Evolutionary conservation across 148 eudicot genomes (phyloP), one percentile per base, ranked within the genome.

Genomic region (Heliosperma pusillum): DNA sequence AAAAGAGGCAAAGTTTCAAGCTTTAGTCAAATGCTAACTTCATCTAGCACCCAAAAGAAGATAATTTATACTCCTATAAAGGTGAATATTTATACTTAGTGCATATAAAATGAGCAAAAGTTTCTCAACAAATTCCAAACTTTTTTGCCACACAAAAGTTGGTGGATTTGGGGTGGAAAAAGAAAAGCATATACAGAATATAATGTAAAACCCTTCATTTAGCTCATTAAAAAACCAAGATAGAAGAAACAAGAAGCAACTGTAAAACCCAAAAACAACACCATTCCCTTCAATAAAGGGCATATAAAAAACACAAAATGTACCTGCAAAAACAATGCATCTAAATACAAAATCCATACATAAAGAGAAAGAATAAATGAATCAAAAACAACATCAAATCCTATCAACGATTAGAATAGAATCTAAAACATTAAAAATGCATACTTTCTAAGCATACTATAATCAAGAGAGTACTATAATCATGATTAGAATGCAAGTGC

Each of bases 171-270:
- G 7, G 33, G 22, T 10, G 56, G 16, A 69, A 22, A 44, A 69
- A 45, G 71, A 11, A 69, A 69, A 47, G 71, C 55, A 69, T 69
- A 66, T 66, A 66, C 42, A 36, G 42, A 36, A 36, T 36, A 36
- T 36, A 36, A 36, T 36, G 42, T 20, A 66, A n/a, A 21, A 15
- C 50, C 70, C 50, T 44, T 44, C 56, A 44, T 11, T 69, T 25
- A 50, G 59, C 26, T 50, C 59, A 13, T 50, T 27, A 10, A 50
- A 7, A 13, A 5, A 50, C 40, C 2, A 70, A 70, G 73, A 70
- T 26, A 22, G 73, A 70, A 50, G 73, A 26, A 70, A 25, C 42
- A 70, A 70, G 59, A 70, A 26, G 73, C 73, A 70, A 50, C 42
- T 70, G 71, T 59, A 20, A 67, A 63, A 17, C 66, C 16, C 22